Evolutionary conservation across 352 stramenopile genomes (phyloP).

Genomic region (Blastocystis sp.): DNA sequence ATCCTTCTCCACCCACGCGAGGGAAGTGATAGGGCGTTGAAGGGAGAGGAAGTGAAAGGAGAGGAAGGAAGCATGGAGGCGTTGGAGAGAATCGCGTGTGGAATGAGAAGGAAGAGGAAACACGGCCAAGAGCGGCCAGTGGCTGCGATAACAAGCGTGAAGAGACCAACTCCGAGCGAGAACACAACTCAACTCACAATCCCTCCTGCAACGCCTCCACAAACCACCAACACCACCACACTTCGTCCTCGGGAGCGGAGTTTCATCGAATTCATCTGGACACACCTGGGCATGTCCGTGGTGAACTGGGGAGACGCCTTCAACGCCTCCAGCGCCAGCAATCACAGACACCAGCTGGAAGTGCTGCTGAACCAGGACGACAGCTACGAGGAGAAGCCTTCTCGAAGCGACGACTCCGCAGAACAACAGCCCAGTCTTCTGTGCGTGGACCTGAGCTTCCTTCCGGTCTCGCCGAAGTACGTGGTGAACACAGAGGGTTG

Average conservation of each 20-base stretch:
- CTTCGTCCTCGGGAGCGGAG: neutral
- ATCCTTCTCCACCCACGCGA: conserved; percentile 30
- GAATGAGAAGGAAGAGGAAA: too few species aligned
- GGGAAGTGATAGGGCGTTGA: neutral
- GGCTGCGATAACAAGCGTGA: too few species aligned
- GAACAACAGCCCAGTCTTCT: too few species aligned
- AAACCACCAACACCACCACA: too few species aligned
- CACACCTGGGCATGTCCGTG: neutral
- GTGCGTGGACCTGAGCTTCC: neutral
- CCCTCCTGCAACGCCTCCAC: neutral
- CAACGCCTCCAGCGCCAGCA: neutral
- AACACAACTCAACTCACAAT: neutral
- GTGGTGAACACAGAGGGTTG: too few species aligned
- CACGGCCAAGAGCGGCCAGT: too few species aligned
- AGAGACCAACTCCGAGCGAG: too few species aligned
- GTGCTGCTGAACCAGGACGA: neutral
- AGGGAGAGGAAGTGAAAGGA: neutral
- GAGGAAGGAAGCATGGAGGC: neutral
- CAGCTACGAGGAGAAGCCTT: neutral
- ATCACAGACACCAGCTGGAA: neutral
- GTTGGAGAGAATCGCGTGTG: too few species aligned
- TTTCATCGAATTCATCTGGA: neutral
- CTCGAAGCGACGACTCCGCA: neutral
- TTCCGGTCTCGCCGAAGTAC: neutral
- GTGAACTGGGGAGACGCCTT: neutral